A percentile compares a stretch with the other conserved stretches of the same genome.
Conservation (phyloP, 257 asterid genomes). For the Penstemon newberryi region DNA sequence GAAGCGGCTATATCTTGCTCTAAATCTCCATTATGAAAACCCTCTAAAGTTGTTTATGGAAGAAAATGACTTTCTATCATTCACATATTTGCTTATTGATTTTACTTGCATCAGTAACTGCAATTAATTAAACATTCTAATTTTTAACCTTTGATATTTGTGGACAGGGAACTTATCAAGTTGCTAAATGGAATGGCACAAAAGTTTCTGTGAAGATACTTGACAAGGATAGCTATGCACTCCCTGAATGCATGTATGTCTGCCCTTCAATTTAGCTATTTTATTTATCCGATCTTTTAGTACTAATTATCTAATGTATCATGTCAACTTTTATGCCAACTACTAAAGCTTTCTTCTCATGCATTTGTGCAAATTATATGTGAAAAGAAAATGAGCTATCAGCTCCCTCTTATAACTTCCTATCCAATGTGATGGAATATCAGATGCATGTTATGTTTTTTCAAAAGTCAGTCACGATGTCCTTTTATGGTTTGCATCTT, state of each 20-base stretch:
- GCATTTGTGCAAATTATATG: constrained; percentile 6
- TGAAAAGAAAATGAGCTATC: constrained; percentile 12
- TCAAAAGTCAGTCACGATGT: too few species aligned
- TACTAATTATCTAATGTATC: background rate
- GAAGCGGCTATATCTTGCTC: background rate
- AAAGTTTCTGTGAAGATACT: constrained; percentile 96
- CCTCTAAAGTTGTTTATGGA: constrained; percentile 11
- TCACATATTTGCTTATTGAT: constrained; percentile 6
- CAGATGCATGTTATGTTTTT: background rate
- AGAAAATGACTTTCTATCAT: constrained; percentile 17
- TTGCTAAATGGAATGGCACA: constrained; percentile 98
- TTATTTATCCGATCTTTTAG: constrained; percentile 12
- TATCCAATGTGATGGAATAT: background rate
- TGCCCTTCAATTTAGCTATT: constrained; percentile 26
- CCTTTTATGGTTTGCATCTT: background rate
- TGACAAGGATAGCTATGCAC: constrained; percentile 77
- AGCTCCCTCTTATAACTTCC: background rate
- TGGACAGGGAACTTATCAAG: constrained; percentile 90
- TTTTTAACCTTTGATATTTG: constrained; percentile 16
- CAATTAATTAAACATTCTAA: constrained; percentile 10
- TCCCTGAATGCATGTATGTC: constrained; percentile 74
- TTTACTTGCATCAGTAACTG: constrained; percentile 12
- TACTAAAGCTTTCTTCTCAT: constrained; percentile 11
- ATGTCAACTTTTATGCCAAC: constrained; percentile 8
- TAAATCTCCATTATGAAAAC: background rate